Base-by-base conservation (phyloP, 1,284 basidiomycete genomes). In the Retiboletus flavoniger region DNA sequence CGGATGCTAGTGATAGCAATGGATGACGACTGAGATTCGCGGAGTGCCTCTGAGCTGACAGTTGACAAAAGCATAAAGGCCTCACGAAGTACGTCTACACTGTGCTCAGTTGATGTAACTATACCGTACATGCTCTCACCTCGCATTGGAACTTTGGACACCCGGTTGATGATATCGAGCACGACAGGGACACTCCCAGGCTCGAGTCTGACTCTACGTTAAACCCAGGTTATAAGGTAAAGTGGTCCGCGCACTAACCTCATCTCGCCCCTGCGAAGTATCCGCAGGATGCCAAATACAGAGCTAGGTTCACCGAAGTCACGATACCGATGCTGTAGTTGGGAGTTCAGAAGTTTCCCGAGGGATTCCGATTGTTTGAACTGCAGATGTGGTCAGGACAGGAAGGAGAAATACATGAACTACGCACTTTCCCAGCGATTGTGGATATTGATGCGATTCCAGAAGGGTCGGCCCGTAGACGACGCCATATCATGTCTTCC, bases 1-100 rank as follows among this genome's bases (percentile, higher is more conserved):
- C 83, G 80, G 47, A 91, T 80, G 53, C 71, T 66, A 29, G 73
- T 65, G 45, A 83, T 63, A 53, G 79, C 72, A 29, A 75, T 74
- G 44, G 54, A 64, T 50, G 63, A 63, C n/a, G 51, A 34, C 47
- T 68, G 67, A 24, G 57, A 66, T 47, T 64, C 55, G 14, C 66
- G 53, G n/a, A 81, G 57, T 9, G 60, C 55, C 2, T 71, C 61
- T 24, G 65, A 51, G 29, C 72, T 54, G 19, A 74, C 60, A 3
- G 66, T 65, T 1, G 74, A 65, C 7, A 86, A 63, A 7, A 80
- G 62, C n/a, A 71, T 65, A 65, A 87, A 88, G 16, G 79, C 75
- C 42, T 79, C 79, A 14, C 74, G 68, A 44, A 82, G 65, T 19
- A 78, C 57, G 48, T 73, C 80, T 78, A 55, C 24, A 39, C n/a